Base-by-base conservation (phyloP, 305 asterid species). In the Fraxinus xanthoxyloides region DNA sequence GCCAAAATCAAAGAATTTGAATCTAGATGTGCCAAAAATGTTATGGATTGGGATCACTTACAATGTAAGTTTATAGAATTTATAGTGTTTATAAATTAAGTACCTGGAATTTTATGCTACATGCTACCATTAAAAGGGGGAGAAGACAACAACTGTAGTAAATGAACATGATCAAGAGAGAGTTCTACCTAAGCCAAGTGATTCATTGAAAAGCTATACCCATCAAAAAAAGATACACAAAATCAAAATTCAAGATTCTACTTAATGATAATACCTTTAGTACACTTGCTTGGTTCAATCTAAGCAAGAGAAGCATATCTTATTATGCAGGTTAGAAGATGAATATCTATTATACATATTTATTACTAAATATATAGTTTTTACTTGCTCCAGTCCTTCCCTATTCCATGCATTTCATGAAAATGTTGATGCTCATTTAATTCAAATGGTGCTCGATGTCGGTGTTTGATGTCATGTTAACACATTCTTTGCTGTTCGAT, bases 401-500 rank as follows among this genome's bases (percentile, higher is more conserved):
- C 19, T 3, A 63, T 72, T 24, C 4, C 56, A 21, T 65, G 24
- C 75, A 81, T 32, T 76, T 77, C 73, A 38, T 40, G 30, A 43
- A 67, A 43, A 48, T 34, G 72, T 70, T 38, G 26, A 43, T 79
- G 48, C 70, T 75, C 26, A 48, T 80, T 65, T 79, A 48, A 40
- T 85, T 80, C 36, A 67, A 78, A 73, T 85, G 43, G 74, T 10
- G 15, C 51, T 40, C 17, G 3, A 40, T 40, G 51, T 38, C 10
- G 8, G 10, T 19, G 72, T 76, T 81, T 77, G 85, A 78, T 87
- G 79, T 82, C 92, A 95, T 98, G 99, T 94, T 61, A 97, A 96
- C 85, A 94, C 98, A 83, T 96, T 92, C 88, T 96, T 93, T 85
- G 93, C 94, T 13, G 98, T 87, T 83, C 97, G 98, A 31, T 94